These are phyloP conservation scores for Crithidia thermophila DNA, from an alignment of 208 protist species.

Conservation along the genomic window DNA sequence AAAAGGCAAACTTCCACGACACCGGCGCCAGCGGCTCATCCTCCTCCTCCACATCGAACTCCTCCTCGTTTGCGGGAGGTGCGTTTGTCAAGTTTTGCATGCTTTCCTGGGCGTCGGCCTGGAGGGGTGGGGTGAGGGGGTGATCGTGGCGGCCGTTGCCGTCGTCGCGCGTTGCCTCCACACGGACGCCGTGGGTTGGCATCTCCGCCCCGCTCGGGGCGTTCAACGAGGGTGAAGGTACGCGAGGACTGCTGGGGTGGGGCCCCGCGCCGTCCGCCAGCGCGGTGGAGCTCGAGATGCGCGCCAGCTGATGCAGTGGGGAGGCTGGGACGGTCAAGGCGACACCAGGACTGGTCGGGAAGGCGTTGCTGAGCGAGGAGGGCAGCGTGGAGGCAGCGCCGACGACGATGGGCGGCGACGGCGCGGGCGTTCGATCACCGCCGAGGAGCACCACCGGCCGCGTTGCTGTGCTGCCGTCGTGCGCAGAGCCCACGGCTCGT, in stretches of 20 bases:
- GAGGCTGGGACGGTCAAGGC: conserved; percentile 23
- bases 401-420: neutral
- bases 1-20: conserved; percentile 92
- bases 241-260: neutral
- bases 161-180: too few relatives aligned
- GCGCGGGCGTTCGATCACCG: neutral
- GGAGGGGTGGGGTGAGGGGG: neutral
- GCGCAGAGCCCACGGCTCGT: neutral
- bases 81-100: neutral
- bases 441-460: conserved; percentile 21
- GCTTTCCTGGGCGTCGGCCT: neutral
- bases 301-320: conserved; percentile 28
- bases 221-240: neutral
- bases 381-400: conserved; percentile 14
- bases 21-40: conserved; percentile 45
- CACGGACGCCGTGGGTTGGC: too few relatives aligned
- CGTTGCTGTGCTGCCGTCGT: neutral
- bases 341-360: conserved; percentile 4
- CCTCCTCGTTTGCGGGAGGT: conserved; percentile 18
- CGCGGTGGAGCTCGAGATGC: conserved; percentile 18
- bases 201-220: too few relatives aligned
- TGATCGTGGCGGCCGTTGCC: too few relatives aligned
- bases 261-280: conserved; percentile 8
- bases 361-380: conserved; percentile 32
- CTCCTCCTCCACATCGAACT: conserved; percentile 28